Base-by-base conservation (phyloP, 805 yeast species). In the Saccharomycopsis fodiens region DNA sequence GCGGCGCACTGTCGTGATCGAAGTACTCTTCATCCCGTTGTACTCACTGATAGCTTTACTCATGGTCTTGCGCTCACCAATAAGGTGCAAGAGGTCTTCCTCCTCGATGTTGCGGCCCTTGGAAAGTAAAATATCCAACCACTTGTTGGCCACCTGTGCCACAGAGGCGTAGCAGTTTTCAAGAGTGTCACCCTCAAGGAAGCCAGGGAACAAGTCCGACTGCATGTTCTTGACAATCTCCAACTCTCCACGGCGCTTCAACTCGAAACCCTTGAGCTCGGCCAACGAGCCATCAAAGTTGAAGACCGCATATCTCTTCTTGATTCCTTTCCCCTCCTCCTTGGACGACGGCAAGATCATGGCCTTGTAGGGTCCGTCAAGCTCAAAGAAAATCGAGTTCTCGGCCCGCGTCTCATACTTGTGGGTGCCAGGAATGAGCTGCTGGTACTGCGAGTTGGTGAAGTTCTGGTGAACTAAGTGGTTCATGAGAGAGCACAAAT, bases 291-390 rank as follows among this genome's bases (percentile, higher is more conserved):
- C 97, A 62, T 94, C 97, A 46, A 83, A 78, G 59, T 93, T 93
- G 66, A 93, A 93, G 3, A 93, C 99, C 1, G 98, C 99, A 58
- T 93, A 93, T 57, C 99, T 75, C 57, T 93, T 93, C 62, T 93
- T 93, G 58, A 93, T 72, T 54, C 96, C 96, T 63, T 89, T 89
- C 39, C 96, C 97, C 69, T 94, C 97, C 60, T 93, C 98, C 53
- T 87, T 86, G 0, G 97, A 91, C 0, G 97, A 88, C 3, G 99
- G 99, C 42, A 93, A 71, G 47, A 93, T 77, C 98, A 93, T 93
- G 0, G 98, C 98, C 57, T 79, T 84, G 60, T 93, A 93, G 1
- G 99, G 99, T 8, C 99, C 99, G 67, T 93, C 99, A 16, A 94
- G 96, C 61, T 93, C 99, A 55, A 93, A 93, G 66, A 91, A 91